A percentile compares a stretch with the other conserved stretches of the same genome.
These are phyloP conservation scores for Coniochaeta hoffmannii DNA, from an alignment of 2,329 filamentous ascomycete species.

Conservation along the genomic window DNA sequence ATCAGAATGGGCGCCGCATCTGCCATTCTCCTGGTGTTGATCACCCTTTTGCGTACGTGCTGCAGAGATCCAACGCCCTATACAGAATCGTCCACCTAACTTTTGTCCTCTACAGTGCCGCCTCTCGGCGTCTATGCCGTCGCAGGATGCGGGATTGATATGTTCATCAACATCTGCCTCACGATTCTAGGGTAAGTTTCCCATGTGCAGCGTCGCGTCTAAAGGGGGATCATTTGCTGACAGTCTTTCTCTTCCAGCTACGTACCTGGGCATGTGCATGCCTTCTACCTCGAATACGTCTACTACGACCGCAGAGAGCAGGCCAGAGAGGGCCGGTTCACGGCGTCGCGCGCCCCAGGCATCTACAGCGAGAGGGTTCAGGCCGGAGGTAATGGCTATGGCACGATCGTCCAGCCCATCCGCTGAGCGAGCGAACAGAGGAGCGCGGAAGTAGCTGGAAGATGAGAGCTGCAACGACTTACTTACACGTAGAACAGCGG, in stretches of 20 bases:
- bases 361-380: constrained; percentile 70
- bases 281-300: constrained; percentile 76
- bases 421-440: background rate
- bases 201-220: background rate
- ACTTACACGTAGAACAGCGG: background rate
- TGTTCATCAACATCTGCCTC: constrained; percentile 60
- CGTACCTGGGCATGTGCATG: constrained; percentile 71
- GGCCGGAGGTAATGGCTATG: constrained; percentile 60
- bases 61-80: background rate
- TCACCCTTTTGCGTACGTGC: constrained; percentile 44
- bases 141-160: constrained; percentile 57
- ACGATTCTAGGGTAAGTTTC: constrained; percentile 52
- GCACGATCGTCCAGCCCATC: constrained; percentile 34
- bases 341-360: constrained; percentile 52
- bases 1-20: constrained; percentile 40
- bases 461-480: background rate
- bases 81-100: background rate
- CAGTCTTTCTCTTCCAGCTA: constrained; percentile 35
- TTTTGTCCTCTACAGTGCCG: constrained; percentile 46
- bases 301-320: constrained; percentile 70
- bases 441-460: background rate
- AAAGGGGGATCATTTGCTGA: background rate
- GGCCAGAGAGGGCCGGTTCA: constrained; percentile 47
- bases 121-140: constrained; percentile 58
- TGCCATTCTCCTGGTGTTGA: constrained; percentile 39